Evolutionary conservation across 73 alveolate genomes (phyloP), one percentile per base, ranked within the genome.

Genomic region (Paramecium caudatum): DNA sequence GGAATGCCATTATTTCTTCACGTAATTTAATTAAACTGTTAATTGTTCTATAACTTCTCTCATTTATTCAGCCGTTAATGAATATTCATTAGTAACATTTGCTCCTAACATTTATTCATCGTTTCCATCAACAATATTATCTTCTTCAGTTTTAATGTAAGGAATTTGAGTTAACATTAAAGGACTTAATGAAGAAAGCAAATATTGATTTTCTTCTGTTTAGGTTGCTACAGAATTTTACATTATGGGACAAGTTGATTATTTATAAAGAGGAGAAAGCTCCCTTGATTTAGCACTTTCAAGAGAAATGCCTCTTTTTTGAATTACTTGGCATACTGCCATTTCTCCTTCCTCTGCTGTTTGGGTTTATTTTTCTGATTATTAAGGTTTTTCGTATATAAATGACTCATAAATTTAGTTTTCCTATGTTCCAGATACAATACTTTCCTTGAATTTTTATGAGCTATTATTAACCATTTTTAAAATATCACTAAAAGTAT

Each of bases 361-460:
- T 5, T 55, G 30, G 30, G 46, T 19, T 55, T 8, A 55, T 55
- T 55, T 55, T 9, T 55, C 46, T 9, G 23, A 10, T 12, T 19
- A 27, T 4, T 6, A 23, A 5, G 78, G 78, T 55, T 55, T 55
- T 55, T 55, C 78, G 1, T 3, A 55, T 16, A 55, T 55, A 9
- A 55, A 55, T 6, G 80, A 55, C 30, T 55, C 80, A 23, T 12
- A 55, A 23, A 55, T 55, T 23, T 55, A 55, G 30, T 55, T 55
- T 55, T 55, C 46, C 30, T 12, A 23, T 1, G 80, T 21, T n/a
- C n/a, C n/a, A n/a, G n/a, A n/a, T n/a, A n/a, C n/a, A n/a, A n/a
- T n/a, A 19, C 2, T 9, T 43, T 55, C 80, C 43, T 43, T 16
- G 30, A 0, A 27, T 21, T 10, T 55, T 5, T 19, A 55, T 17